Conservation (phyloP, 306 rosid genomes). For the Glycine latifolia region DNA sequence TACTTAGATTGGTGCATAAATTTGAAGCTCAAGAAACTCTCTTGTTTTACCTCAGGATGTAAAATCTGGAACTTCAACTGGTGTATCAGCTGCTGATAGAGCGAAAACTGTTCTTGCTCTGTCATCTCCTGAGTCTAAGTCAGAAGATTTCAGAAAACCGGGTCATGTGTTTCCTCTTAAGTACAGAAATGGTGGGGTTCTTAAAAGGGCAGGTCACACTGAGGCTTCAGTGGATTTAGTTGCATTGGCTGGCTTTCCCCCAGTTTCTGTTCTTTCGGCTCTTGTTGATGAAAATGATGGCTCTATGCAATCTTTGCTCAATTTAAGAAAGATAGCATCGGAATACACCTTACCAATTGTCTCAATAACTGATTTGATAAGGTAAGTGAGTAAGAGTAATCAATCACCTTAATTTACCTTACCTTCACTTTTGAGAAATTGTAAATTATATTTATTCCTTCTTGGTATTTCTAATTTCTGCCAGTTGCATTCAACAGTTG, state of each 20-base stretch:
- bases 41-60: slow-evolving; percentile 64
- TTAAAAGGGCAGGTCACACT: slow-evolving; percentile 86
- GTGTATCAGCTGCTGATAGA: slow-evolving; percentile 84
- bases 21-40: not conserved
- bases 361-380: slow-evolving; percentile 86
- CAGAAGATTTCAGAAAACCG: slow-evolving; percentile 75
- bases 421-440: slow-evolving; percentile 10
- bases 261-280: slow-evolving; percentile 77
- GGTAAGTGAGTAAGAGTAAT: slow-evolving; percentile 46
- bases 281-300: slow-evolving; percentile 70
- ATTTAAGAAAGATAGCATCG: slow-evolving; percentile 62
- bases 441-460: not conserved
- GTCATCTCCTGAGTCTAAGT: slow-evolving; percentile 63
- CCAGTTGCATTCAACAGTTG: not conserved
- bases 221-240: slow-evolving; percentile 91
- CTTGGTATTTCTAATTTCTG: not conserved
- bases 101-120: slow-evolving; percentile 75
- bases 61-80: slow-evolving; percentile 70
- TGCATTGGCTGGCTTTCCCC: slow-evolving; percentile 67
- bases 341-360: slow-evolving; percentile 67
- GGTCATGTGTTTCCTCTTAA: slow-evolving; percentile 91
- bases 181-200: slow-evolving; percentile 84
- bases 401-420: not conserved
- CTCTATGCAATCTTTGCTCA: slow-evolving; percentile 70
- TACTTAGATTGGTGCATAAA: no score